These are phyloP conservation scores for Inga leiocalycina DNA, from an alignment of 306 rosid genomes.

Conservation along the genomic window DNA sequence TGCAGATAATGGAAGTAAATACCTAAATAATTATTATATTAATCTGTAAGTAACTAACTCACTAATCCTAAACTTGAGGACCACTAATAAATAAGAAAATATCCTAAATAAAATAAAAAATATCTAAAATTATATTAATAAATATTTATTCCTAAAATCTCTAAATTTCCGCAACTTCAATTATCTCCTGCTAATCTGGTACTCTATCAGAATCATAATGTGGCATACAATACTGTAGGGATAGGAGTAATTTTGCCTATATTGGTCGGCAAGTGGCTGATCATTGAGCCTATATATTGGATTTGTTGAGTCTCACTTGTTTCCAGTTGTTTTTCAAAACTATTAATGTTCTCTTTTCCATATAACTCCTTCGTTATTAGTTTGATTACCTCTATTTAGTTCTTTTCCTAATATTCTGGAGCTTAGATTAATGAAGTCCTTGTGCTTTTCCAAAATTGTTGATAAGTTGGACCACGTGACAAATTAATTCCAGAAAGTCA, in stretches of 20 bases:
- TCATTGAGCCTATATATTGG: not conserved
- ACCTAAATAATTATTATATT: no score
- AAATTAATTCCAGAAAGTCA: not conserved
- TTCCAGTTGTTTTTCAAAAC: not conserved
- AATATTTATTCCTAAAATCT: no score
- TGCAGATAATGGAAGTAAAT: no score
- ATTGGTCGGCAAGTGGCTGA: not conserved
- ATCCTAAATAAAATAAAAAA: no score
- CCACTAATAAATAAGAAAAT: no score
- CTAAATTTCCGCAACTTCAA: no score
- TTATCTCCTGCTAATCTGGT: no score
- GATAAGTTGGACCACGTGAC: not conserved
- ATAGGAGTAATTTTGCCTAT: not conserved
- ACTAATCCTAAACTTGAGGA: no score
- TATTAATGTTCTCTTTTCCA: not conserved
- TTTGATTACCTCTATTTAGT: constrained; percentile 4
- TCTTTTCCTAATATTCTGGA: not conserved
- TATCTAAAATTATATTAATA: no score
- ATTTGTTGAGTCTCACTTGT: not conserved
- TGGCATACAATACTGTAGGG: not conserved
- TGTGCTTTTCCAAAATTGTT: not conserved
- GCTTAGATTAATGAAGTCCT: not conserved
- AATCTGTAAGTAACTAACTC: no score
- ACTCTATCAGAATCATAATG: no score
- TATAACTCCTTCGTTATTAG: constrained; percentile 3